phyloP scores from a whole-genome alignment of 352 stramenopile genomes.

The Phytophthora vignae region DNA sequence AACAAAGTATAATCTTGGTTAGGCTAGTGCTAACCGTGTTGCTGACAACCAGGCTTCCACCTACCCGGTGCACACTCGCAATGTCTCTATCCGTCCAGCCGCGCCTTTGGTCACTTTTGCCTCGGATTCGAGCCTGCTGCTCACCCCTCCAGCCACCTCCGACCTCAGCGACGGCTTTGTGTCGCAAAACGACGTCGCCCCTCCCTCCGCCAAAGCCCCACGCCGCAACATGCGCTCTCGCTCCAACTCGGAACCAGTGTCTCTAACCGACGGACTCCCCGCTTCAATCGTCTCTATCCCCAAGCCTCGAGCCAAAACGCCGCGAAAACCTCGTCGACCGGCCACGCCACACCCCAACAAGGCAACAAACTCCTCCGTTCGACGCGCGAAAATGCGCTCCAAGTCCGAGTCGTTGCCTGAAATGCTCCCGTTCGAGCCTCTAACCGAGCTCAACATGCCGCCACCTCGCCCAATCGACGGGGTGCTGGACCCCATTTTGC shows the following conservation, averaged over 20 bases:
- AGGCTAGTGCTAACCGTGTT: background rate
- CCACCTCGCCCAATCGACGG: conserved; percentile 49
- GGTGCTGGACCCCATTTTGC: conserved; percentile 35
- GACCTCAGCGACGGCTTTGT: background rate
- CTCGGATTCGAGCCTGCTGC: conserved; percentile 11
- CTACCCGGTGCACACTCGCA: conserved; percentile 61
- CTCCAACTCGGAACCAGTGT: conserved; percentile 84
- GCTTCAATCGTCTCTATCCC: background rate
- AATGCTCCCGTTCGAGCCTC: conserved; percentile 31
- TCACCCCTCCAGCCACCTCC: background rate
- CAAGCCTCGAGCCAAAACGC: conserved; percentile 23
- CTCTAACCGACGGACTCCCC: conserved; percentile 3
- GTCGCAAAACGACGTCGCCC: conserved; percentile 12
- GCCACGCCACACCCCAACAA: conserved; percentile 50
- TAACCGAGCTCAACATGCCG: conserved; percentile 41
- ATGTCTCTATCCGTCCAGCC: conserved; percentile 70
- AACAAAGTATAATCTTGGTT: background rate
- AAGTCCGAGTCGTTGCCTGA: conserved; percentile 71
- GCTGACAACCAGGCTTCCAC: conserved; percentile 38
- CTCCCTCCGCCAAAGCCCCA: conserved; percentile 38
- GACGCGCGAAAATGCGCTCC: conserved; percentile 57
- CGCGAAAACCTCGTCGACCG: conserved; percentile 42
- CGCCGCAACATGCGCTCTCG: conserved; percentile 58
- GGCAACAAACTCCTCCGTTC: conserved; percentile 8
- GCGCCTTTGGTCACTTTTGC: conserved; percentile 36